Conservation (phyloP, 192 early-diverging fungal species). For the Podila epigama region DNA sequence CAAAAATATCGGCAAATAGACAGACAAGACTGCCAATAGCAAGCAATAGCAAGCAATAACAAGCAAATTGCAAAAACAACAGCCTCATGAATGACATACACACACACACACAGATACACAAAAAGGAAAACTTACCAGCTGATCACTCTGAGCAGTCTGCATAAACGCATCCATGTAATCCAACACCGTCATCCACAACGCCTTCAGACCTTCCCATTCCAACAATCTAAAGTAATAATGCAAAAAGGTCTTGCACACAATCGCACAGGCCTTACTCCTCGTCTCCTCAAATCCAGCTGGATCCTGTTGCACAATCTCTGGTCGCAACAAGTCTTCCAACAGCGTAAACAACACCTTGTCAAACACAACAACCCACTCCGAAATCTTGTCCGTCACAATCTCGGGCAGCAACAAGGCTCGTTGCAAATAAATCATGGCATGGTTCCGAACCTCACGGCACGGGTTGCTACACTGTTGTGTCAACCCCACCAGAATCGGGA, state of each 20-base stretch:
- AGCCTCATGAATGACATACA: too few species aligned
- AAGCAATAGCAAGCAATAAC: too few species aligned
- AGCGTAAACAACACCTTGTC: slow-evolving; percentile 90
- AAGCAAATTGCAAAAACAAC: too few species aligned
- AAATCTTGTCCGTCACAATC: slow-evolving; percentile 49
- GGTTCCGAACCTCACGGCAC: slow-evolving; percentile 80
- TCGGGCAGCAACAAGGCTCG: slow-evolving; percentile 72
- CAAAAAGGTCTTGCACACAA: slow-evolving; percentile 81
- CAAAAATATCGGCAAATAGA: background rate
- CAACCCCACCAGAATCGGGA: slow-evolving; percentile 76
- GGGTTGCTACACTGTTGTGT: slow-evolving; percentile 80
- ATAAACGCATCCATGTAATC: slow-evolving; percentile 72
- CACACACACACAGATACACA: too few species aligned
- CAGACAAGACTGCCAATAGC: background rate
- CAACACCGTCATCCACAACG: slow-evolving; percentile 71
- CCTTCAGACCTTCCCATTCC: slow-evolving; percentile 63
- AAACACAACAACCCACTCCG: slow-evolving; percentile 72
- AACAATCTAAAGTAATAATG: slow-evolving; percentile 67
- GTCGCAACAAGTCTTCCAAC: slow-evolving; percentile 82
- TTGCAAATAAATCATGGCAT: slow-evolving; percentile 84
- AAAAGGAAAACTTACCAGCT: slow-evolving; percentile 52
- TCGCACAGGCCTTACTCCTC: slow-evolving; percentile 68
- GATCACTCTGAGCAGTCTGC: slow-evolving; percentile 64
- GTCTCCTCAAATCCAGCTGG: slow-evolving; percentile 78
- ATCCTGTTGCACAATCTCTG: slow-evolving; percentile 73